These are phyloP conservation scores for Tolypocladium inflatum DNA, from an alignment of 2,329 filamentous ascomycete genomes.

Conservation along the genomic window DNA sequence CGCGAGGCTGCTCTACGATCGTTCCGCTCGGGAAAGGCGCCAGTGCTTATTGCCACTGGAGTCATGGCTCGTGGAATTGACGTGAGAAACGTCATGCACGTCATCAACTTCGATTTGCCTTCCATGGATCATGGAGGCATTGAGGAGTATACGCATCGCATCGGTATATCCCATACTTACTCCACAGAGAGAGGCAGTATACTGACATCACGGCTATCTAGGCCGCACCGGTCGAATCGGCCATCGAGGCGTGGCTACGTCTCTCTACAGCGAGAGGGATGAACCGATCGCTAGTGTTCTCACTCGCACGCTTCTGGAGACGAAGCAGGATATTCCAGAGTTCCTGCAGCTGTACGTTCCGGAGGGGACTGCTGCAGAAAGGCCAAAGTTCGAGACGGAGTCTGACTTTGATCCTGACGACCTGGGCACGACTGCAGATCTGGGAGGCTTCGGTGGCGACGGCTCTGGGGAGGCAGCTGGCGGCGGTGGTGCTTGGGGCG, in stretches of 20 bases:
- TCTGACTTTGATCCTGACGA: constrained; percentile 39
- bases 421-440: constrained; percentile 15
- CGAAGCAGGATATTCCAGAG: constrained; percentile 67
- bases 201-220: constrained; percentile 19
- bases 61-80: constrained; percentile 85
- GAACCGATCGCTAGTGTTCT: constrained; percentile 63
- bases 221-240: constrained; percentile 92
- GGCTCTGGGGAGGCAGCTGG: background rate
- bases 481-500: constrained; percentile 4
- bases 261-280: constrained; percentile 77
- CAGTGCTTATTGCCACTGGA: constrained; percentile 79
- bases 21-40: constrained; percentile 65
- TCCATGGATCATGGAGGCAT: constrained; percentile 71
- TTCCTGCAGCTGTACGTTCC: constrained; percentile 63
- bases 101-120: constrained; percentile 91
- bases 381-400: constrained; percentile 46
- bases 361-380: constrained; percentile 35
- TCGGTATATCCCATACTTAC: constrained; percentile 48
- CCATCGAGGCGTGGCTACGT: constrained; percentile 74
- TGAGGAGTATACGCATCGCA: constrained; percentile 87
- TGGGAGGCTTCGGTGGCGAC: constrained; percentile 7
- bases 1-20: constrained; percentile 84
- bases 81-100: constrained; percentile 75
- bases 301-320: constrained; percentile 75
- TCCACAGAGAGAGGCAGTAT: background rate